Evolutionary conservation across 176 grass and related monocot genomes (phyloP).

Genomic region (Bolboschoenus planiculmis): DNA sequence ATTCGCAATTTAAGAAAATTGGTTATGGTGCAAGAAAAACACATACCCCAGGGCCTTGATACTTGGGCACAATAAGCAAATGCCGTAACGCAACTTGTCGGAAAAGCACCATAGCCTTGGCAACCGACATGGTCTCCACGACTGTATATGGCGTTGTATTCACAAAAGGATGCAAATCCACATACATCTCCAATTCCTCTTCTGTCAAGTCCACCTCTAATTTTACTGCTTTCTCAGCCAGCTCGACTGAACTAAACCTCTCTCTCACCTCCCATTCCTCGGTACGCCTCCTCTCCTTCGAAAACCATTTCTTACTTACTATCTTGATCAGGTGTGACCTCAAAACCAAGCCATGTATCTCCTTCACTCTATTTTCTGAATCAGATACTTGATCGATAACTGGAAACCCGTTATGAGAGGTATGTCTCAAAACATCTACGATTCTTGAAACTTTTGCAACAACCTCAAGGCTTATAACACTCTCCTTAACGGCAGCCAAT

Average conservation of each 20-base stretch:
- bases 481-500: conserved; percentile 53
- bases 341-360: conserved; percentile 76
- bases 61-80: conserved; percentile 89
- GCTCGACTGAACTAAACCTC: conserved; percentile 54
- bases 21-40: not conserved
- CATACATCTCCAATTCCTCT: conserved; percentile 73
- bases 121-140: conserved; percentile 94
- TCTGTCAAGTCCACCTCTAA: conserved; percentile 34
- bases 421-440: conserved; percentile 37
- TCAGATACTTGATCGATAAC: conserved; percentile 40
- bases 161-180: conserved; percentile 74
- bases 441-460: conserved; percentile 60
- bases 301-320: conserved; percentile 74
- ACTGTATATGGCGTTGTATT: conserved; percentile 98
- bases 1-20: not conserved
- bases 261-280: conserved; percentile 72
- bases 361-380: conserved; percentile 26
- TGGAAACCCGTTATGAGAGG: conserved; percentile 78
- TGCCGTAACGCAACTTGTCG: conserved; percentile 66
- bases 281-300: conserved; percentile 49
- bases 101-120: conserved; percentile 92
- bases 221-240: conserved; percentile 39
- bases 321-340: conserved; percentile 61
- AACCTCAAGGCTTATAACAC: conserved; percentile 41
- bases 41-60: conserved; percentile 69